phyloP scores from a whole-genome alignment of 1,139 yeast genomes.

The Candida anutae region DNA sequence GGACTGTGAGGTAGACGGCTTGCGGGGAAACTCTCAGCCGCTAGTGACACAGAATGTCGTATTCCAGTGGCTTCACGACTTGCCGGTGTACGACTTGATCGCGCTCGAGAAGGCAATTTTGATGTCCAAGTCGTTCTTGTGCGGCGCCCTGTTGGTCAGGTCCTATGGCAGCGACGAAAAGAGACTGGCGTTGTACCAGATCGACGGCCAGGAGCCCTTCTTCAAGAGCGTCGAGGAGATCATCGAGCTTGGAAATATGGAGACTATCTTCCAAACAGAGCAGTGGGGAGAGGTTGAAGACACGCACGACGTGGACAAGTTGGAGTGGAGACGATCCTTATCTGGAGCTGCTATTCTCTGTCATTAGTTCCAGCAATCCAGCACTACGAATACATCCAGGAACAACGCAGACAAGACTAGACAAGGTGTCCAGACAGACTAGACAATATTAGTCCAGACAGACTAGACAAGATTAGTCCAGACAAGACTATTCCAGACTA shows the following conservation, averaged over 20 bases:
- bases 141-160: constrained; percentile 49
- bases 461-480: too few relatives aligned
- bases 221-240: constrained; percentile 56
- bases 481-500: too few relatives aligned
- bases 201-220: constrained; percentile 25
- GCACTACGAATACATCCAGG: too few relatives aligned
- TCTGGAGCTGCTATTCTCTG: constrained; percentile 69
- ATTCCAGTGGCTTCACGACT: constrained; percentile 50
- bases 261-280: constrained; percentile 74
- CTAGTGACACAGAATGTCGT: constrained; percentile 57
- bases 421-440: too few relatives aligned
- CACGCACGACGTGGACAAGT: constrained; percentile 93
- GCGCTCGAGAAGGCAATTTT: constrained; percentile 85
- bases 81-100: constrained; percentile 71
- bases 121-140: constrained; percentile 76
- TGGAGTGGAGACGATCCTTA: constrained; percentile 74
- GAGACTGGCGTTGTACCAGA: constrained; percentile 23
- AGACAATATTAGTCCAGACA: too few relatives aligned
- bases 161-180: constrained; percentile 24
- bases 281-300: constrained; percentile 99
- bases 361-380: constrained; percentile 2
- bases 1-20: constrained; percentile 75
- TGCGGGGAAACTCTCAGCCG: constrained; percentile 71
- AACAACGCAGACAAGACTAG: too few relatives aligned
- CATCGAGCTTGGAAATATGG: constrained; percentile 72